Evolutionary conservation across 2,329 filamentous ascomycete species (phyloP), one percentile per base, ranked within the genome.

Genomic region (Gaeumannomyces tritici): DNA sequence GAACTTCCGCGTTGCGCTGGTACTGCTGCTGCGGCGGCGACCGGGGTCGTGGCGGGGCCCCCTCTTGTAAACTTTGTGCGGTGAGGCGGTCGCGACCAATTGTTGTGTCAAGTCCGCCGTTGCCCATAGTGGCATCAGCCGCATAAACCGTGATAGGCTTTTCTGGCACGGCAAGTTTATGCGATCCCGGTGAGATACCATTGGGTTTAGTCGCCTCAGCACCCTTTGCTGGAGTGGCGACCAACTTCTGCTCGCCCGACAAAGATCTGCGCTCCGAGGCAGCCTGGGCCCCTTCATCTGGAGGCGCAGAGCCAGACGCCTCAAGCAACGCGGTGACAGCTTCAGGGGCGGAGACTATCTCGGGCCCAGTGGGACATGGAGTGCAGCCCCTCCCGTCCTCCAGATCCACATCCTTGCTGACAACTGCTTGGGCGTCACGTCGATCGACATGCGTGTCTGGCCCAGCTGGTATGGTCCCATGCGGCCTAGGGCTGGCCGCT

Each of bases 1-100:
- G 42, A n/a, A 7, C 18, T n/a, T 51, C 42, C 42, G n/a, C 21
- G 21, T n/a, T 51, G 18, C 21, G 42, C 42, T 55, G 68, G 62
- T 63, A 21, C 42, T 55, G 68, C 62, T 63, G 42, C 42, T 51
- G 42, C 18, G 42, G n/a, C 2, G 42, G 42, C 21, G 21, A 51
- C 42, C 18, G 8, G 2, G 21, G 18, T 5, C 18, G 42, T n/a
- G 18, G 21, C 42, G 33, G 13, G 33, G 12, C 5, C 12, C 6
- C 21, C 42, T 51, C 21, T 51, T n/a, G 42, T 9, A n/a, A 18
- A n/a, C 42, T 51, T 4, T 18, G 42, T 7, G 18, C 6, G n/a
- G 18, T 8, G 42, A n/a, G 42, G 18, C 21, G 42, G 3, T 21
- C 42, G 21, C 6, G 42, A 21, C 12, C 6, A 21, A n/a, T 51